phyloP scores from a whole-genome alignment of 208 protist genomes.

The Acanthamoeba healyi region DNA sequence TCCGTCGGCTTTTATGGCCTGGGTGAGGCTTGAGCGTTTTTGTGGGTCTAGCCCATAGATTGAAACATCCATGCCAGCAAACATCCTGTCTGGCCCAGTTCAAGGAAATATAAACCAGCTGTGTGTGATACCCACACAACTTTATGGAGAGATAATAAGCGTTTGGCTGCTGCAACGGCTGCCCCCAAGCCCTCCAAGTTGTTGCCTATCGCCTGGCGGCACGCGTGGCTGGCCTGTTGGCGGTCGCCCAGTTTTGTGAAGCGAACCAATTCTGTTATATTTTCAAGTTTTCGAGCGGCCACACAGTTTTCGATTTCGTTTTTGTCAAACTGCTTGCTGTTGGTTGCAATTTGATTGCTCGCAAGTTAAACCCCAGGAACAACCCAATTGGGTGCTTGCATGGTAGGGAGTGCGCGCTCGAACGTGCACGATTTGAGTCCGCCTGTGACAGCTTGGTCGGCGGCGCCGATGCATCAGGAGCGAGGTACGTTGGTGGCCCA shows the following conservation, averaged over 20 bases:
- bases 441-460: too few relatives aligned
- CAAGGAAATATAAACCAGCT: background rate
- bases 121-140: too few relatives aligned
- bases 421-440: background rate
- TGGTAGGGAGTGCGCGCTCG: too few relatives aligned
- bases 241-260: background rate
- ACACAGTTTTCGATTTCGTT: background rate
- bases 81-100: background rate
- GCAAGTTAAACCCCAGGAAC: too few relatives aligned
- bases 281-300: background rate
- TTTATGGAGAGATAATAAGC: background rate
- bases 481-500: conserved; percentile 41
- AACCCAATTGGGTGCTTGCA: too few relatives aligned
- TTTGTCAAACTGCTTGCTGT: background rate
- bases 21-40: conserved; percentile 28
- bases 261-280: conserved; percentile 1
- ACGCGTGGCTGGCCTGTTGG: background rate
- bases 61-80: conserved; percentile 23
- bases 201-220: background rate
- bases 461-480: background rate
- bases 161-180: background rate
- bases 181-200: background rate
- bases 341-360: too few relatives aligned
- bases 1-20: background rate
- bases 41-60: conserved; percentile 67